phyloP scores from a whole-genome alignment of 768 basidiomycete species.

The Phanerodontia chrysosporium region DNA sequence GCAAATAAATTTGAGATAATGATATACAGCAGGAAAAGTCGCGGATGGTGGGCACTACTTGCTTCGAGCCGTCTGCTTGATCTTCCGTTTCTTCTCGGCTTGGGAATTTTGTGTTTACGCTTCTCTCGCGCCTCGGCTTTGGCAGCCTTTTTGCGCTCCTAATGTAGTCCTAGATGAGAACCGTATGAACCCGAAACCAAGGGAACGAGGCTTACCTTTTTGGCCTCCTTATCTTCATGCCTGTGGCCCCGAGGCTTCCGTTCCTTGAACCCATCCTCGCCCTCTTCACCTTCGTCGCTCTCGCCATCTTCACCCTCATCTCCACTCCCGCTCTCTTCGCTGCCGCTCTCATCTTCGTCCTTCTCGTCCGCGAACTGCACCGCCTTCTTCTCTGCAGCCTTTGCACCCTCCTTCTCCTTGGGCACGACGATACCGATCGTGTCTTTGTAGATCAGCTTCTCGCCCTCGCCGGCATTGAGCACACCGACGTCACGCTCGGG shows the following conservation, averaged over 20 bases:
- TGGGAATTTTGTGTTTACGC: slow-evolving; percentile 91
- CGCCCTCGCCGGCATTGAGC: slow-evolving; percentile 64
- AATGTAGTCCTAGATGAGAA: slow-evolving; percentile 1
- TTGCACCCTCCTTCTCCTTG: slow-evolving; percentile 10
- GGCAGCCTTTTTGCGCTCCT: slow-evolving; percentile 90
- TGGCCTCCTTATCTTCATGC: slow-evolving; percentile 87
- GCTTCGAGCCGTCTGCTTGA: slow-evolving; percentile 47
- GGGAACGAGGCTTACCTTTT: slow-evolving; percentile 55
- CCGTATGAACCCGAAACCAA: no score
- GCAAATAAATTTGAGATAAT: no score
- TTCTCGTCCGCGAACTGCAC: slow-evolving; percentile 21
- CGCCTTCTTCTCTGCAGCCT: not conserved
- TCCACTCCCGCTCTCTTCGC: slow-evolving; percentile 4
- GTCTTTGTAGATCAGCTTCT: slow-evolving; percentile 79
- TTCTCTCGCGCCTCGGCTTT: slow-evolving; percentile 87
- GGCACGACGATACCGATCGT: slow-evolving; percentile 74
- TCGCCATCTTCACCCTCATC: slow-evolving; percentile 27
- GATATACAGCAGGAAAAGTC: not conserved
- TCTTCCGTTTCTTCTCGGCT: slow-evolving; percentile 87
- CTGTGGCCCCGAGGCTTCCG: slow-evolving; percentile 79
- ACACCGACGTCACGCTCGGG: slow-evolving; percentile 88
- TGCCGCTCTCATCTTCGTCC: slow-evolving; percentile 9
- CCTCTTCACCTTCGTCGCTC: slow-evolving; percentile 33
- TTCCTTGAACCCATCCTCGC: slow-evolving; percentile 35
- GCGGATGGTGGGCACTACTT: slow-evolving; percentile 5